These are phyloP conservation scores for Epichloe typhina DNA, from an alignment of 2,329 filamentous ascomycete species.

Conservation along the genomic window DNA sequence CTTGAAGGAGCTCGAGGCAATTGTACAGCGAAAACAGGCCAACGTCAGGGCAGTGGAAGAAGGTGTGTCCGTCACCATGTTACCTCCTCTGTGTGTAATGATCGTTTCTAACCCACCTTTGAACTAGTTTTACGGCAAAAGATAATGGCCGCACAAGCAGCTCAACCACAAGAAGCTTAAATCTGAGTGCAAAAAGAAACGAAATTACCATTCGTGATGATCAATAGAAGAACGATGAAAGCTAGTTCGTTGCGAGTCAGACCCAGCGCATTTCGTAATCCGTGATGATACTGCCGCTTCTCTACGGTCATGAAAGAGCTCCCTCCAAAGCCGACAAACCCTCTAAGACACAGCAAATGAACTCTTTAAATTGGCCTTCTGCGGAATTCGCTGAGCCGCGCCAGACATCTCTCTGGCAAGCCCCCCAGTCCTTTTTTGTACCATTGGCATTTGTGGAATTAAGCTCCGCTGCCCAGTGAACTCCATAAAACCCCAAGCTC, in stretches of 20 bases:
- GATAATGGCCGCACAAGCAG: conserved; percentile 1
- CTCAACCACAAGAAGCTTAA: neutral
- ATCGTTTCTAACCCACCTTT: neutral
- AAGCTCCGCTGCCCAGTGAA: conserved; percentile 24
- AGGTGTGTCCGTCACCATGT: conserved; percentile 34
- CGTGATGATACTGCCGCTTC: neutral
- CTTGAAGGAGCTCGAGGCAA: conserved; percentile 42
- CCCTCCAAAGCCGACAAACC: conserved; percentile 14
- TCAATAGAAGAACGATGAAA: neutral
- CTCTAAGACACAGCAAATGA: conserved; percentile 18
- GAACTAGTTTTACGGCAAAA: conserved; percentile 24
- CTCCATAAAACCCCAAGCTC: conserved; percentile 20
- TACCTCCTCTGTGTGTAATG: neutral
- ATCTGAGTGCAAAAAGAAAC: neutral
- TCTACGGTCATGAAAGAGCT: neutral
- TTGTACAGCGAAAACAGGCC: conserved; percentile 59
- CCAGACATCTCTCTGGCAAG: conserved; percentile 19
- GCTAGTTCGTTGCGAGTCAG: neutral
- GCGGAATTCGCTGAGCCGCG: conserved; percentile 14
- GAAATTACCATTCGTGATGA: neutral
- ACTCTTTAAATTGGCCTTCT: conserved; percentile 16
- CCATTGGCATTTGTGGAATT: conserved; percentile 14
- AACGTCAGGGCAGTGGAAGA: conserved; percentile 84
- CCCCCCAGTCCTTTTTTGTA: conserved; percentile 19
- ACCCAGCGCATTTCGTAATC: neutral